Conservation (phyloP, 2,329 filamentous ascomycete genomes). For the Epichloe festucae region DNA sequence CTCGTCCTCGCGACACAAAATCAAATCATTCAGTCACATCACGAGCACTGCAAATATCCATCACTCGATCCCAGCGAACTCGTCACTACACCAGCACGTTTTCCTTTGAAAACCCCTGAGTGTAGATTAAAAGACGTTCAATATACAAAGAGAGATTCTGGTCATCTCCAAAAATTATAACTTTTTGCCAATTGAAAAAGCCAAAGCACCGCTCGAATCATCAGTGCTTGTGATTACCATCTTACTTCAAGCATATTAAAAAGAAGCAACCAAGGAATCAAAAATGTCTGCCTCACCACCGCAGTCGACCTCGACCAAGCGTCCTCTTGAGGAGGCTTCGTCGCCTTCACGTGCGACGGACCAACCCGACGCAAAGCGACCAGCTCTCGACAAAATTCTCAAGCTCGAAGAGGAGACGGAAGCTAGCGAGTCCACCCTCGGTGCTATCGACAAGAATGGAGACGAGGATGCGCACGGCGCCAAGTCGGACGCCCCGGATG, state of each 20-base stretch:
- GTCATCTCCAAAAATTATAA: conserved; percentile 12
- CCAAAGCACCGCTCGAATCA: neutral
- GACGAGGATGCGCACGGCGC: conserved; percentile 36
- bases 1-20: conserved; percentile 19
- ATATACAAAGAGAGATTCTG: conserved; percentile 17
- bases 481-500: conserved; percentile 23
- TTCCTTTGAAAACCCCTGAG: conserved; percentile 75
- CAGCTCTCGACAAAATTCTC: conserved; percentile 82
- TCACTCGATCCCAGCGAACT: conserved; percentile 27
- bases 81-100: conserved; percentile 76
- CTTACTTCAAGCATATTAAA: conserved; percentile 16
- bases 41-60: conserved; percentile 25
- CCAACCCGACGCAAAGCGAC: conserved; percentile 93
- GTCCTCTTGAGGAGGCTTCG: conserved; percentile 91
- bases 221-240: conserved; percentile 8
- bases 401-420: conserved; percentile 50
- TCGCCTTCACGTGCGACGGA: conserved; percentile 85
- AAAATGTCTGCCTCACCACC: conserved; percentile 61
- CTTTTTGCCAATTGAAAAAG: conserved; percentile 1
- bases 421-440: conserved; percentile 22
- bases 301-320: conserved; percentile 62
- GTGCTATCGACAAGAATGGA: conserved; percentile 35
- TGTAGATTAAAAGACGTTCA: conserved; percentile 43
- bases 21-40: conserved; percentile 20
- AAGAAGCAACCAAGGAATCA: conserved; percentile 14